Base-by-base conservation (phyloP, 1,284 basidiomycete genomes). In the Agroathelia rolfsii region DNA sequence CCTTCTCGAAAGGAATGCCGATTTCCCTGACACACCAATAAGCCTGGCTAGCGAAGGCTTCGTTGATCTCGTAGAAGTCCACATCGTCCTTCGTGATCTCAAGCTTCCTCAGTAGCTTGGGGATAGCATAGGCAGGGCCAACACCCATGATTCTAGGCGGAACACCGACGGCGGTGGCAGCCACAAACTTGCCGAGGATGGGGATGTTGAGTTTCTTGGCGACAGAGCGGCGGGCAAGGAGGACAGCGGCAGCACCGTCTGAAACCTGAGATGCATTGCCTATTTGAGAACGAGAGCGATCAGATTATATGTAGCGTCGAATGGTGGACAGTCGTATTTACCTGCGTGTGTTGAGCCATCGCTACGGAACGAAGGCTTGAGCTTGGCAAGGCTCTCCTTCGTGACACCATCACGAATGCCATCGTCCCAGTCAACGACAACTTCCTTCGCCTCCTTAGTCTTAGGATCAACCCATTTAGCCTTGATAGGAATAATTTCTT, bases 211-310 rank as follows among this genome's bases (percentile, higher is more conserved):
- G 79, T 50, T 81, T 83, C 60, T 85, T 81, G 12, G 94, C 94
- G 22, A 81, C 73, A 17, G 81, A 85, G 36, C 94, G 77, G 40
- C 89, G 75, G 21, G 88, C 72, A 37, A 97, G 78, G 35, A 98
- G 61, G 30, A 97, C 92, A 0, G 93, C 93, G 30, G 93, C 90
- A 14, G 94, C 94, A 41, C 94, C 94, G 51, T 99, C 95, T n/a
- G 89, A 92, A 28, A 98, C 78, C 56, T 96, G 93, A 15, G 85
- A 92, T 2, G 92, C 88, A 57, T 93, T 96, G 22, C 79, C 74
- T 71, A 36, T n/a, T 36, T 22, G n/a, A 9, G 12, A 24, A n/a
- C n/a, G n/a, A n/a, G n/a, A n/a, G n/a, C n/a, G n/a, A n/a, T n/a
- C n/a, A 10, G 17, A 27, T 40, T 17, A 36, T 28, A 35, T 25